phyloP scores from a whole-genome alignment of 2,329 filamentous ascomycete species.

The Periconia sp. region DNA sequence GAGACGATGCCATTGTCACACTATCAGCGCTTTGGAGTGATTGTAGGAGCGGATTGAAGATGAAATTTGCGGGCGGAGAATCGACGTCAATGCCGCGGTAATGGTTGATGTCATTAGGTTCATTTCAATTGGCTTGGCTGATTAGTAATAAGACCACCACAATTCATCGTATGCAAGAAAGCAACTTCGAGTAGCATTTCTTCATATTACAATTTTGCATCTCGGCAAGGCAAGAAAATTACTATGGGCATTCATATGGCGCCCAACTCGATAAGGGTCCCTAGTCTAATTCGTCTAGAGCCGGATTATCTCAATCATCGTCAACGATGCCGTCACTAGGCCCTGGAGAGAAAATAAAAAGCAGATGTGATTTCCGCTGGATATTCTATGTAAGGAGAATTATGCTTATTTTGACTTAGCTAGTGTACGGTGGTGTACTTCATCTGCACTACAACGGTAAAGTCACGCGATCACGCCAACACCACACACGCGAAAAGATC shows the following conservation, averaged over 20 bases:
- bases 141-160: too few species aligned
- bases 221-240: too few species aligned
- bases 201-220: neutral
- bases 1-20: conserved; percentile 53
- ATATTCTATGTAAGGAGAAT: too few species aligned
- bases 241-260: too few species aligned
- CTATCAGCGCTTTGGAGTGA: neutral
- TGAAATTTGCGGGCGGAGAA: neutral
- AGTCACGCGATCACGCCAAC: too few species aligned
- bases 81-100: neutral
- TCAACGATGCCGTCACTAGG: neutral
- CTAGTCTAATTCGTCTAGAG: neutral
- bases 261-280: too few species aligned
- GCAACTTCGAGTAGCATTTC: neutral
- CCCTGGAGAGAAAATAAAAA: neutral
- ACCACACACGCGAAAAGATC: too few species aligned
- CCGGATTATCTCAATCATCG: neutral
- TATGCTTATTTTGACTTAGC: too few species aligned
- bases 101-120: conserved; percentile 16
- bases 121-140: conserved; percentile 8
- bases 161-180: too few species aligned
- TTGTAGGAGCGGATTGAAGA: conserved; percentile 4
- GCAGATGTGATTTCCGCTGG: too few species aligned
- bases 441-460: too few species aligned
- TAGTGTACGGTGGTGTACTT: too few species aligned